Percentiles rank a stretch among this genome's conserved stretches.
These are phyloP conservation scores for Pythium utonaiense DNA, from an alignment of 352 stramenopile genomes.

Conservation along the genomic window DNA sequence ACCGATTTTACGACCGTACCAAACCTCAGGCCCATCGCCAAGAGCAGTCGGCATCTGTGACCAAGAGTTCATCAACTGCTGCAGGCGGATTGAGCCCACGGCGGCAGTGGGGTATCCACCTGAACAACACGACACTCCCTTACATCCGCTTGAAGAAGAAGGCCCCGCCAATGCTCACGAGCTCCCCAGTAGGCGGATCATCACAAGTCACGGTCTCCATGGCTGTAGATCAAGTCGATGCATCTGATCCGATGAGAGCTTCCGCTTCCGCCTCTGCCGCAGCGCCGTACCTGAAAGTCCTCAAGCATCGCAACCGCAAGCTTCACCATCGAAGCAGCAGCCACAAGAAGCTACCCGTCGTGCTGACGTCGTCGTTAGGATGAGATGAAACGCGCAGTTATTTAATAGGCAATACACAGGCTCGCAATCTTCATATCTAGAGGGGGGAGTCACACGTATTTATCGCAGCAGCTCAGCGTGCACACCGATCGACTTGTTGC, in stretches of 20 bases:
- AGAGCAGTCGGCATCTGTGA: not conserved
- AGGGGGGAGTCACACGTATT: slow-evolving; percentile 3
- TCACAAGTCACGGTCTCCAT: slow-evolving; percentile 9
- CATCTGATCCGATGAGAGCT: not conserved
- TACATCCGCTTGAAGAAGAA: slow-evolving; percentile 78
- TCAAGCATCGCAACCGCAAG: slow-evolving; percentile 55
- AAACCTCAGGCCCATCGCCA: slow-evolving; percentile 4
- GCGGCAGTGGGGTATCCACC: slow-evolving; percentile 51
- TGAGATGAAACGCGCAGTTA: slow-evolving; percentile 2
- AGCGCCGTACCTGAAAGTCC: slow-evolving; percentile 69
- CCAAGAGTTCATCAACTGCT: not conserved
- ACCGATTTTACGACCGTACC: slow-evolving; percentile 25
- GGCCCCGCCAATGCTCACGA: slow-evolving; percentile 19
- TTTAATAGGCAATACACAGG: slow-evolving; percentile 7
- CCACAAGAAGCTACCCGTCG: slow-evolving; percentile 12
- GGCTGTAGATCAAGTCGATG: not conserved
- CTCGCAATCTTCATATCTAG: not conserved
- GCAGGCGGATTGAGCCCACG: slow-evolving; percentile 14
- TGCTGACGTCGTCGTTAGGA: slow-evolving; percentile 1
- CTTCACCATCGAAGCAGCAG: slow-evolving; percentile 16
- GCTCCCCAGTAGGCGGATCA: slow-evolving; percentile 12
- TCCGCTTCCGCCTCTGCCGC: slow-evolving; percentile 23
- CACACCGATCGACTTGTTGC: slow-evolving; percentile 63
- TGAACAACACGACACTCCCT: slow-evolving; percentile 54
- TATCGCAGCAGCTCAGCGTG: slow-evolving; percentile 18